Conservation (phyloP, 129 eudicot genomes). For the Gnaphalium uliginosum region DNA sequence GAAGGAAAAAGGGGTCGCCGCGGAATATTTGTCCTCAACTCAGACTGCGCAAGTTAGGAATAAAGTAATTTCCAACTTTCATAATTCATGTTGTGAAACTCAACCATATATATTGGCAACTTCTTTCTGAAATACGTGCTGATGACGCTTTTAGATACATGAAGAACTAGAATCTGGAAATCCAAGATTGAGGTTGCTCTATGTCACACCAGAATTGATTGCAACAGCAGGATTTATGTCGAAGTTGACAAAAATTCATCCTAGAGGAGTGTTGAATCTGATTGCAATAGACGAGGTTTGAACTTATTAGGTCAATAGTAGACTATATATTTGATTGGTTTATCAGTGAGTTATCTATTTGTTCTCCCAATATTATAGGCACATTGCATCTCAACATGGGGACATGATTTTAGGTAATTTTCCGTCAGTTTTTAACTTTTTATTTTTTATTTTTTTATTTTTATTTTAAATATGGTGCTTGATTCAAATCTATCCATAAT, state of each 20-base stretch:
- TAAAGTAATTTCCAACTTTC: conserved; percentile 48
- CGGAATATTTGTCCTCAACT: conserved; percentile 90
- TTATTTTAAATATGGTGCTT: neutral
- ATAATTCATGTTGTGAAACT: neutral
- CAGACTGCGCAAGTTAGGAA: conserved; percentile 73
- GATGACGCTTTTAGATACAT: conserved; percentile 51
- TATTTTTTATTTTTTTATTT: too few relatives aligned
- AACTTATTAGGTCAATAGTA: neutral
- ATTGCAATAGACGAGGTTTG: conserved; percentile 94
- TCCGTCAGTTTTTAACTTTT: neutral
- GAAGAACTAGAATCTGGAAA: conserved; percentile 90
- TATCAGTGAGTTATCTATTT: neutral
- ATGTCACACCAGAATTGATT: conserved; percentile 96
- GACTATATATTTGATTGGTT: conserved; percentile 8
- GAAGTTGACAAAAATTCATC: conserved; percentile 65
- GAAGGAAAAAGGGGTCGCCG: conserved; percentile 87
- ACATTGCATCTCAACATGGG: conserved; percentile 97
- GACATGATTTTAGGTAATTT: conserved; percentile 87
- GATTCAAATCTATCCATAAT: conserved; percentile 14
- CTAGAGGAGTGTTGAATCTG: conserved; percentile 80
- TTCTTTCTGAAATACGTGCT: neutral
- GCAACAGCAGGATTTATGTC: conserved; percentile 86
- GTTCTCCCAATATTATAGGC: conserved; percentile 56
- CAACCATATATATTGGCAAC: neutral
- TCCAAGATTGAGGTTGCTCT: conserved; percentile 81